A percentile compares a stretch with the other conserved stretches of the same genome.
phyloP scores from a whole-genome alignment of 2,329 filamentous ascomycete species.

The Myriosclerotinia duriaeana region DNA sequence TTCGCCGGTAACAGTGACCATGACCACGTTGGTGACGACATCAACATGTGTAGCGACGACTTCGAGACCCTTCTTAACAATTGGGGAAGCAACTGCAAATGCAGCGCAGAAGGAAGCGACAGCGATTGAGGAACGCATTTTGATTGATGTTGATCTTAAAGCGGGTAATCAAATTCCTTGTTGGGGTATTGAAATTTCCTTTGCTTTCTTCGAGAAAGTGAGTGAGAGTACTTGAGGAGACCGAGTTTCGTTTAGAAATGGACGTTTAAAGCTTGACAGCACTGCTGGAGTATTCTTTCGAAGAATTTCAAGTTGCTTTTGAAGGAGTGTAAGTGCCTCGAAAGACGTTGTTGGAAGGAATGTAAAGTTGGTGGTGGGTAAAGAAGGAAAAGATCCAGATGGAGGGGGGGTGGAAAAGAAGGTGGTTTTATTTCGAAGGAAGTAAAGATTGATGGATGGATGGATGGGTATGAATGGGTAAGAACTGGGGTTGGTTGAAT shows the following conservation, averaged over 20 bases:
- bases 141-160: constrained; percentile 30
- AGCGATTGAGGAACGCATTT: constrained; percentile 46
- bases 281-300: constrained; percentile 36
- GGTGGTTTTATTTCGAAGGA: constrained; percentile 22
- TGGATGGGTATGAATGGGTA: too few species aligned
- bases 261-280: constrained; percentile 34
- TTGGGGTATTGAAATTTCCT: constrained; percentile 14
- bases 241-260: constrained; percentile 21
- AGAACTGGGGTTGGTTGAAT: constrained; percentile 16
- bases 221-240: constrained; percentile 27
- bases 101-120: constrained; percentile 42
- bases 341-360: constrained; percentile 29
- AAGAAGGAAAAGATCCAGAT: neutral
- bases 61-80: constrained; percentile 34
- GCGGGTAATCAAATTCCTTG: constrained; percentile 15
- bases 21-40: constrained; percentile 41
- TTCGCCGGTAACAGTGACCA: constrained; percentile 43
- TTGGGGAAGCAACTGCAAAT: constrained; percentile 41
- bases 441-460: constrained; percentile 8
- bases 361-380: constrained; percentile 20
- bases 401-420: constrained; percentile 8
- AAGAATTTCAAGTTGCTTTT: constrained; percentile 27
- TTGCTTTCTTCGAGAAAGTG: constrained; percentile 34
- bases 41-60: constrained; percentile 27
- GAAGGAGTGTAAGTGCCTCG: constrained; percentile 35